These are phyloP conservation scores for Tilletiaria anomala DNA, from an alignment of 1,284 basidiomycete genomes.

Conservation along the genomic window DNA sequence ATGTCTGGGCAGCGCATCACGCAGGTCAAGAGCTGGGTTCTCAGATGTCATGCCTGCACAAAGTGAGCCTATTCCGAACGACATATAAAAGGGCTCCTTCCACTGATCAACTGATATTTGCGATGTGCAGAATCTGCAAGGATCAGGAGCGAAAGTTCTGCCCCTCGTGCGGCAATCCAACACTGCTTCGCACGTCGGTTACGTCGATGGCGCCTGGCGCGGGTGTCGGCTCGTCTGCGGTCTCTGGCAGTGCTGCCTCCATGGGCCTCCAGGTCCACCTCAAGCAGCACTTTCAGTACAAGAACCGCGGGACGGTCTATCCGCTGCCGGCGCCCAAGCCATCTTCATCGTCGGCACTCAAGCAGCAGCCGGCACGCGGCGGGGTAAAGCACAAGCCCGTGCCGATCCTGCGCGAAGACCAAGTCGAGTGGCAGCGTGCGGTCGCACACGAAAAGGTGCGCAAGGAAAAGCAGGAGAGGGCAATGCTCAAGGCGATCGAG, in stretches of 20 bases:
- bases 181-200: constrained; percentile 78
- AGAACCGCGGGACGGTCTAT: constrained; percentile 77
- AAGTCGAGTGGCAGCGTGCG: constrained; percentile 35
- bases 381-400: background rate
- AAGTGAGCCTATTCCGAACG: constrained; percentile 55
- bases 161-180: constrained; percentile 86
- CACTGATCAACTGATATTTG: background rate
- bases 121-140: constrained; percentile 66
- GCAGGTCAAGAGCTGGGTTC: constrained; percentile 84
- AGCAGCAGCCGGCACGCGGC: constrained; percentile 7
- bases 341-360: constrained; percentile 43
- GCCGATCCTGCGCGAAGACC: constrained; percentile 35
- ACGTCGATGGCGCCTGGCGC: constrained; percentile 7
- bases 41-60: constrained; percentile 96
- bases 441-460: constrained; percentile 7
- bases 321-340: constrained; percentile 81
- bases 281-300: constrained; percentile 62
- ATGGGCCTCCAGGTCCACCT: constrained; percentile 27
- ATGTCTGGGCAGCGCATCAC: constrained; percentile 79
- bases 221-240: background rate
- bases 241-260: constrained; percentile 3
- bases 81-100: background rate
- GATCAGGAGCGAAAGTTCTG: constrained; percentile 91
- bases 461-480: constrained; percentile 10
- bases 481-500: constrained; percentile 15